Evolutionary conservation across 2,329 filamentous ascomycete species (phyloP).

Genomic region (Anisogramma anomala): DNA sequence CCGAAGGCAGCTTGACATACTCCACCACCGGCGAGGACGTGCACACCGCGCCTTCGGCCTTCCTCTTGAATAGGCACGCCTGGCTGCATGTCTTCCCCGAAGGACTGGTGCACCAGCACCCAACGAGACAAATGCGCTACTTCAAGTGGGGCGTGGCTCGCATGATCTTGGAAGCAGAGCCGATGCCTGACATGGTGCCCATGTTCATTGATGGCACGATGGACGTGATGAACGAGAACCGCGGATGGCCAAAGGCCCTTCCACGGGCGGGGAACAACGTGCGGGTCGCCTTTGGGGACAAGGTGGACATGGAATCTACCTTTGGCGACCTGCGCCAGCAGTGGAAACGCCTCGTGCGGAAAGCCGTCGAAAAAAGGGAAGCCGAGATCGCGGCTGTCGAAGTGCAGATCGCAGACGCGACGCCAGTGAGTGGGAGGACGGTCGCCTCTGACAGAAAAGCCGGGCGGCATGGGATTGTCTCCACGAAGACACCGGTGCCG

Average conservation of each 20-base stretch:
- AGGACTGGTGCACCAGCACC: constrained; percentile 83
- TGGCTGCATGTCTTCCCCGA: constrained; percentile 98
- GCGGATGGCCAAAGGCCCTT: constrained; percentile 67
- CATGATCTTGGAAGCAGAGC: constrained; percentile 79
- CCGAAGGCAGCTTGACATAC: constrained; percentile 37
- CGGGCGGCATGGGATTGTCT: constrained; percentile 11
- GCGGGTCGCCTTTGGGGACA: constrained; percentile 66
- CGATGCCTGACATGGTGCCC: constrained; percentile 77
- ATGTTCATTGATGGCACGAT: constrained; percentile 93
- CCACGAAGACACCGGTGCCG: constrained; percentile 1
- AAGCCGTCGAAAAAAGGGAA: constrained; percentile 36
- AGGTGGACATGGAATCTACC: constrained; percentile 56
- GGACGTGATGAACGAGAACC: constrained; percentile 74
- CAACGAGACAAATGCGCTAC: constrained; percentile 71
- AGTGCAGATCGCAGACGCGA: neutral
- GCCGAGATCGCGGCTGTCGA: constrained; percentile 17
- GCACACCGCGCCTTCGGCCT: constrained; percentile 62
- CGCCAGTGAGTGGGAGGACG: neutral
- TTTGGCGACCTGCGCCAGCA: constrained; percentile 67
- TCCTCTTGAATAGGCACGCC: constrained; percentile 54
- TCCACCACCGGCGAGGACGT: constrained; percentile 55
- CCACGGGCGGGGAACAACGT: constrained; percentile 64
- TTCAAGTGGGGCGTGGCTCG: constrained; percentile 97
- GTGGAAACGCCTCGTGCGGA: constrained; percentile 58
- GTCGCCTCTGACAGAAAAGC: constrained; percentile 5